These are phyloP conservation scores for Centrapalus pauciflorus DNA, from an alignment of 129 eudicot species.

Conservation along the genomic window DNA sequence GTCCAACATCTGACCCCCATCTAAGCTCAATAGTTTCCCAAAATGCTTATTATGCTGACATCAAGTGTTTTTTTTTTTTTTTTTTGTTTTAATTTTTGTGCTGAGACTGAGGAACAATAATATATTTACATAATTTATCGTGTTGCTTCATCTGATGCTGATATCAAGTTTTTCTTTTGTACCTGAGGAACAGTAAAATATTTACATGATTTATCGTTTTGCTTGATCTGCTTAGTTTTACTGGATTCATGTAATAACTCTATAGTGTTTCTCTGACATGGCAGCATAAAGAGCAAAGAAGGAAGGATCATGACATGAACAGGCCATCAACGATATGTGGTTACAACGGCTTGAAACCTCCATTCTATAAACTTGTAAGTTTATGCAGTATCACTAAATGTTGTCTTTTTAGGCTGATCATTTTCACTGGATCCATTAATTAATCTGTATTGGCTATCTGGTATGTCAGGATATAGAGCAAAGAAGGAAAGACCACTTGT, in stretches of 20 bases:
- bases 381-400: background rate
- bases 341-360: constrained; percentile 53
- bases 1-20: no score
- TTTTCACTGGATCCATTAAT: background rate
- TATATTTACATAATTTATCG: background rate
- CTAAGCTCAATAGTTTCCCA: background rate
- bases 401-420: background rate
- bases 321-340: constrained; percentile 29
- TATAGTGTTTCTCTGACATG: constrained; percentile 6
- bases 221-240: background rate
- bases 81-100: no score
- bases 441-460: constrained; percentile 7
- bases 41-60: background rate
- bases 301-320: constrained; percentile 5
- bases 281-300: constrained; percentile 44
- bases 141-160: background rate
- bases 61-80: no score
- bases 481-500: constrained; percentile 24
- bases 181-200: background rate
- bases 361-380: constrained; percentile 72
- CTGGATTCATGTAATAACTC: background rate
- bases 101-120: background rate
- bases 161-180: no score
- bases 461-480: constrained; percentile 25
- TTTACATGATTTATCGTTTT: background rate